Conservation (phyloP, 331 rosid genomes). For the Dryas integrifolia region DNA sequence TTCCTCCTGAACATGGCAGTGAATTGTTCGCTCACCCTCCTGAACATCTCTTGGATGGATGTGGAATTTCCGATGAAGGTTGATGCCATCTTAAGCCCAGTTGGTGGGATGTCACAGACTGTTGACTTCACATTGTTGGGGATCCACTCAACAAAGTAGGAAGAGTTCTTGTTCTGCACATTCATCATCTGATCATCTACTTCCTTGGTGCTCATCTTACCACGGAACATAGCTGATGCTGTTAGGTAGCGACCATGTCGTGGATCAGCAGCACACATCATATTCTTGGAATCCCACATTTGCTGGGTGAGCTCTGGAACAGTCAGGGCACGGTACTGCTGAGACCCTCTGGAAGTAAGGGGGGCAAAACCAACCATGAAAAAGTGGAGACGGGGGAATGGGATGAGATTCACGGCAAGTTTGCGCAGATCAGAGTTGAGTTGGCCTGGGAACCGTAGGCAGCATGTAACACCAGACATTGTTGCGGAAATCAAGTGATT, state of each 20-base stretch:
- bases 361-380: constrained; percentile 82
- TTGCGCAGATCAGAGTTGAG: constrained; percentile 70
- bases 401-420: constrained; percentile 73
- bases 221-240: constrained; percentile 71
- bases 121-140: constrained; percentile 69
- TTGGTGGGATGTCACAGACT: constrained; percentile 66
- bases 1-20: constrained; percentile 78
- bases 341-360: constrained; percentile 63
- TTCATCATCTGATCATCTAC: constrained; percentile 68
- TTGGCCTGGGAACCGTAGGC: constrained; percentile 78
- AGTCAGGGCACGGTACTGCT: constrained; percentile 60
- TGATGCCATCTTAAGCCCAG: constrained; percentile 69
- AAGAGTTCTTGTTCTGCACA: constrained; percentile 74
- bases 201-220: constrained; percentile 73
- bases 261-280: constrained; percentile 75
- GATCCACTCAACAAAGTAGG: constrained; percentile 73
- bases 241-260: constrained; percentile 63
- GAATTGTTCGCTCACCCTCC: constrained; percentile 71
- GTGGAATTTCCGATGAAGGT: constrained; percentile 63
- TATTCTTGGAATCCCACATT: constrained; percentile 76
- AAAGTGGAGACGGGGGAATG: constrained; percentile 81
- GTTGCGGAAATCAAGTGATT: constrained; percentile 81
- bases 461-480: constrained; percentile 86
- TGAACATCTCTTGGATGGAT: constrained; percentile 64
- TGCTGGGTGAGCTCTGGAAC: constrained; percentile 74